Percentiles rank a stretch among this genome's conserved stretches.
Evolutionary conservation across 805 yeast genomes (phyloP).

Genomic region (Starmerella etchellsii): DNA sequence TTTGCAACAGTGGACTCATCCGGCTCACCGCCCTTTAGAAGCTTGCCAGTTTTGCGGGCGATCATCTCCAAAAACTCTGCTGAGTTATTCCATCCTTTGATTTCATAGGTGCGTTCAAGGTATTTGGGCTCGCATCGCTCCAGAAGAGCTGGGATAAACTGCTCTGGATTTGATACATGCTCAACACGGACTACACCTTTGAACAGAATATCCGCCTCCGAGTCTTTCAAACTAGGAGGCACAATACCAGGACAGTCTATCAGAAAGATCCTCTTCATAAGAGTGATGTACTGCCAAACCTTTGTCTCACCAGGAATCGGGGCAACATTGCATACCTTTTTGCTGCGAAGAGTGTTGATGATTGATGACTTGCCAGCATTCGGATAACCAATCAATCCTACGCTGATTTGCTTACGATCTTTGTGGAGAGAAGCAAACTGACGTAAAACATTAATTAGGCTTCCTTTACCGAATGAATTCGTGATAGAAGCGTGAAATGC

Average conservation of each 20-base stretch:
- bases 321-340: constrained; percentile 93
- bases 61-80: constrained; percentile 77
- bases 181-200: constrained; percentile 99
- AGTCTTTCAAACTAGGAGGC: constrained; percentile 82
- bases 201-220: constrained; percentile 82
- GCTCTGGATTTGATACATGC: constrained; percentile 90
- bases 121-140: constrained; percentile 78
- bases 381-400: constrained; percentile 95
- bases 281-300: constrained; percentile 96
- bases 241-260: constrained; percentile 99
- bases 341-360: constrained; percentile 81
- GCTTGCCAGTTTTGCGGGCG: constrained; percentile 86
- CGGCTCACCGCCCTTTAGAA: constrained; percentile 94
- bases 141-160: constrained; percentile 77
- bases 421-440: constrained; percentile 83
- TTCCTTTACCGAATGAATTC: constrained; percentile 95
- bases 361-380: constrained; percentile 96
- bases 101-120: constrained; percentile 88
- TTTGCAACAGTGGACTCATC: constrained; percentile 90
- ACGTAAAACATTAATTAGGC: constrained; percentile 80
- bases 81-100: constrained; percentile 69
- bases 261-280: constrained; percentile 88
- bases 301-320: constrained; percentile 99
- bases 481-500: constrained; percentile 98
- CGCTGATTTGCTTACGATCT: constrained; percentile 91